These are phyloP conservation scores for Chamaecyparis obtusa DNA, from an alignment of 75 land plant genomes.

Conservation along the genomic window DNA sequence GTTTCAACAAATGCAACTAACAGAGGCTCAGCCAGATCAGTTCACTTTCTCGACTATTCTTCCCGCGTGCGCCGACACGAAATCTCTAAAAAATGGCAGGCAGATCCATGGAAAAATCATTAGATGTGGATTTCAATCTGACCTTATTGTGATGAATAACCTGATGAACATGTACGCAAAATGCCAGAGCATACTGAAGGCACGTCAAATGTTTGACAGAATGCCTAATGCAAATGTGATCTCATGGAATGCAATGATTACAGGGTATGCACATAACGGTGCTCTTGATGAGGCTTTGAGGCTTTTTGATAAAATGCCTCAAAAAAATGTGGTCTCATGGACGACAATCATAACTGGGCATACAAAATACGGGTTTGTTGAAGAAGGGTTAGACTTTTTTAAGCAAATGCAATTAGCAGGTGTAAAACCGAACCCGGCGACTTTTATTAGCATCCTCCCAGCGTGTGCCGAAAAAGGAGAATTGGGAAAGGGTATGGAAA, in stretches of 20 bases:
- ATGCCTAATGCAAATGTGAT: neutral
- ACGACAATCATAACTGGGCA: constrained; percentile 17
- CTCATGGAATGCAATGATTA: constrained; percentile 21
- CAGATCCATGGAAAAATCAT: constrained; percentile 11
- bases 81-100: constrained; percentile 9
- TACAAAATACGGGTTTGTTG: constrained; percentile 9
- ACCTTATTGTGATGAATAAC: constrained; percentile 6
- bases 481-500: constrained; percentile 6
- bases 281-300: constrained; percentile 9
- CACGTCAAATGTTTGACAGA: constrained; percentile 17
- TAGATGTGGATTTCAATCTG: constrained; percentile 1
- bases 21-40: neutral
- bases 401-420: constrained; percentile 9
- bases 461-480: constrained; percentile 14
- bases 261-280: constrained; percentile 11
- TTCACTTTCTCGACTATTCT: constrained; percentile 14
- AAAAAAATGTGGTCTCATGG: constrained; percentile 15
- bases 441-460: constrained; percentile 15
- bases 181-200: constrained; percentile 11
- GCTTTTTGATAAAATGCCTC: constrained; percentile 15
- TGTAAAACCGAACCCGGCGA: constrained; percentile 8
- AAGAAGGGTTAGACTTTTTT: constrained; percentile 1
- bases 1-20: constrained; percentile 17
- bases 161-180: constrained; percentile 32
- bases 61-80: constrained; percentile 5